These are phyloP conservation scores for Nigrospora osmanthi DNA, from an alignment of 2,329 filamentous ascomycete genomes.

Conservation along the genomic window DNA sequence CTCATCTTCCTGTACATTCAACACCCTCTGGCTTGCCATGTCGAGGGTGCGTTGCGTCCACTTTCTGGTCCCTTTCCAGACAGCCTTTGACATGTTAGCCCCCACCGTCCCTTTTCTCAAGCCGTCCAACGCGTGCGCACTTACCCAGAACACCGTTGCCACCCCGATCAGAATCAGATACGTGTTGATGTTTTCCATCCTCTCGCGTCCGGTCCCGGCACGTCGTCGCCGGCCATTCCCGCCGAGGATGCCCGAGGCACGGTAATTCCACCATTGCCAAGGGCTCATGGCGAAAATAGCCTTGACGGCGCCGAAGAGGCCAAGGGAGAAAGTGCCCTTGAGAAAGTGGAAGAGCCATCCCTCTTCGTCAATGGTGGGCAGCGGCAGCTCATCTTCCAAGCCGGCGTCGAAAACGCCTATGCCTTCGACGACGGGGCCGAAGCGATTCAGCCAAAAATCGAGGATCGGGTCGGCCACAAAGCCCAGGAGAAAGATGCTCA, in stretches of 20 bases:
- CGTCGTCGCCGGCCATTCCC: constrained; percentile 43
- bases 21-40: constrained; percentile 68
- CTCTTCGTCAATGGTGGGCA: constrained; percentile 11
- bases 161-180: constrained; percentile 73
- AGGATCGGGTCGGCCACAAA: constrained; percentile 92
- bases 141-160: constrained; percentile 67
- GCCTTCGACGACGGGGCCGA: constrained; percentile 47
- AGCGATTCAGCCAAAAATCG: constrained; percentile 76
- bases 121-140: constrained; percentile 21
- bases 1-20: constrained; percentile 65
- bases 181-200: constrained; percentile 73
- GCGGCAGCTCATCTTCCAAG: constrained; percentile 20
- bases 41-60: constrained; percentile 68
- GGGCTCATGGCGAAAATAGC: constrained; percentile 67
- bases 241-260: constrained; percentile 49
- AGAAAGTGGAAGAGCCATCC: constrained; percentile 78
- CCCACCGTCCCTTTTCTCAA: too few species aligned
- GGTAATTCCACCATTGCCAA: constrained; percentile 70
- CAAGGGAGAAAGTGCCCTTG: constrained; percentile 86
- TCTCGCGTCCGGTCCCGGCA: constrained; percentile 62
- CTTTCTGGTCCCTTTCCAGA: constrained; percentile 74
- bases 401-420: constrained; percentile 27
- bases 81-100: constrained; percentile 39
- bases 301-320: constrained; percentile 78
- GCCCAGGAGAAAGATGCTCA: constrained; percentile 73